A percentile compares a stretch with the other conserved stretches of the same genome.
Conservation (phyloP, 1,139 yeast species). For the Petasospora fabianii region DNA sequence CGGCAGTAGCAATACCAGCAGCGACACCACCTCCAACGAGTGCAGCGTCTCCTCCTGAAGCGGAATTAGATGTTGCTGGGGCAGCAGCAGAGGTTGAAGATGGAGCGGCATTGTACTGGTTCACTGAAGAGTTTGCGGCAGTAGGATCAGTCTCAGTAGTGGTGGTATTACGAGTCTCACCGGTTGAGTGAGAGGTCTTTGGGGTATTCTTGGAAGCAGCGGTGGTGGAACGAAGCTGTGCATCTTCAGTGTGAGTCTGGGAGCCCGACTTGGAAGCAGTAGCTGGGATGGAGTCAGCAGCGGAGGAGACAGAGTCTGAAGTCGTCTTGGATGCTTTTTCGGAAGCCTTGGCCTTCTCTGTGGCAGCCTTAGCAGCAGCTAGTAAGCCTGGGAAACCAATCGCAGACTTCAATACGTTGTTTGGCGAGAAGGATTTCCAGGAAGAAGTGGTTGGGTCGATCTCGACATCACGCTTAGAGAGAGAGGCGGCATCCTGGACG, state of each 20-base stretch:
- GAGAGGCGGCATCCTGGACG: conserved; percentile 3
- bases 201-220: conserved; percentile 21
- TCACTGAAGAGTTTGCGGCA: neutral
- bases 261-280: conserved; percentile 17
- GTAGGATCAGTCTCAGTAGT: conserved; percentile 3
- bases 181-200: conserved; percentile 5
- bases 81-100: neutral
- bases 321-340: neutral
- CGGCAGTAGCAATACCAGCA: conserved; percentile 1
- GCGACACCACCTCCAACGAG: neutral
- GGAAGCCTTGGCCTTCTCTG: neutral
- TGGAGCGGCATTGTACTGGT: neutral
- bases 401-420: conserved; percentile 17
- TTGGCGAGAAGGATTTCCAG: conserved; percentile 16
- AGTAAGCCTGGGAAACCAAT: conserved; percentile 12
- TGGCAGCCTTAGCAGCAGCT: conserved; percentile 15
- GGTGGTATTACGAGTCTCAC: conserved; percentile 3
- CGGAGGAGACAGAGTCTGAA: conserved; percentile 1
- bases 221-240: conserved; percentile 15
- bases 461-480: conserved; percentile 9
- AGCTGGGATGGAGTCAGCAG: conserved; percentile 4
- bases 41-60: too few relatives aligned
- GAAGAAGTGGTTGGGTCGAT: conserved; percentile 15
- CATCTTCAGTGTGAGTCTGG: conserved; percentile 6
- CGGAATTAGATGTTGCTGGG: too few relatives aligned